Base-by-base conservation (phyloP, 495 filamentous ascomycete species). In the Aspergillus cavernicola region DNA sequence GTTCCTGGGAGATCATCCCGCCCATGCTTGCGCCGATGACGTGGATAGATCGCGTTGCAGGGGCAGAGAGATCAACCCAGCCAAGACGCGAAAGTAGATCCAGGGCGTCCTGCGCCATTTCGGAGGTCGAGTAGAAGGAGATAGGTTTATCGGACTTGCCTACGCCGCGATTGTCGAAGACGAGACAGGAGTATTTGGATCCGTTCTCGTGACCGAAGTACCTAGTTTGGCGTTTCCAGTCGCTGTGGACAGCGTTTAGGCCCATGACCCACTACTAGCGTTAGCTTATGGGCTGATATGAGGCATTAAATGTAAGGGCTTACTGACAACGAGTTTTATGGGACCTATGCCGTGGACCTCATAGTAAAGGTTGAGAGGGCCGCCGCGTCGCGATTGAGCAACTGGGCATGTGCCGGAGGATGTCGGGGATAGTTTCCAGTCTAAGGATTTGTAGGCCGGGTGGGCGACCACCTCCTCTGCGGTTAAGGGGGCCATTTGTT, bases 1-100 rank as follows among this genome's bases (percentile, higher is more conserved):
- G 59, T 66, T 95, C 90, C 69, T 95, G 90, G 12, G 86, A 84
- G 63, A 95, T 93, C 90, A 95, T 95, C 57, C 90, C 88, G 50
- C 87, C 87, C 71, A 92, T 84, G 38, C 81, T 85, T 26, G 88
- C 80, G 37, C 90, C 90, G 41, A 89, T 73, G 22, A 93, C 64
- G 66, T 95, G 80, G 6, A 95, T 56, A 39, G 76, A 66, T 29
- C 83, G 77, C 44, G 63, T 45, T 7, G 70, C 66, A 82, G 87
- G 29, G 79, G 78, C 67, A 73, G 79, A 4, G 59, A 92, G 61
- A 63, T 92, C 44, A 66, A 80, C 16, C 58, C 72, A 31, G 85
- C 82, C 24, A 69, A 78, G 26, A 77, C 73, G 10, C 79, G 75
- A 58, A 84, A 91, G 50, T 81, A 88, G 65, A 76, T 91, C n/a